phyloP scores from a whole-genome alignment of 148 eudicot genomes.

The Polygonum aviculare region DNA sequence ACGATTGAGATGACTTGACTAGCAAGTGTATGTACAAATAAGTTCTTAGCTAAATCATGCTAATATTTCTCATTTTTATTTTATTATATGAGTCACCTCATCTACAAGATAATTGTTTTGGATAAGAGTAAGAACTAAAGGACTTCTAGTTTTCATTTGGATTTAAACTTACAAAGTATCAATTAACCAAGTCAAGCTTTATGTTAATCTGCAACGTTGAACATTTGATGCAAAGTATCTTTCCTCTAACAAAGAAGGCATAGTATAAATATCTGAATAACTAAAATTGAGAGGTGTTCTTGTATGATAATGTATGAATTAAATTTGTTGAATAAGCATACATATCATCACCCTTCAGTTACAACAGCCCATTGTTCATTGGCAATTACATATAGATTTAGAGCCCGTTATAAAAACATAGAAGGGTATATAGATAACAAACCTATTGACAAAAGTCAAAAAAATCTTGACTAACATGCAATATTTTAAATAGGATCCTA shows the following conservation, averaged over 20 bases:
- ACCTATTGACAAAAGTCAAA: background rate
- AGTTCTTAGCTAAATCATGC: background rate
- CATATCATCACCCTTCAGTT: background rate
- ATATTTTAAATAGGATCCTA: background rate
- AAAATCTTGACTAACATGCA: background rate
- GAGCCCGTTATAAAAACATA: background rate
- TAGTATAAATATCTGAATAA: background rate
- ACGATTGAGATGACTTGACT: background rate
- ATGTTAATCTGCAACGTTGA: background rate
- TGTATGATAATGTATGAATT: background rate
- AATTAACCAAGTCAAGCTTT: background rate
- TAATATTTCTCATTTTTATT: background rate
- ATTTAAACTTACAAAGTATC: background rate
- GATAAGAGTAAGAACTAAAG: background rate
- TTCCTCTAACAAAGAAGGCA: background rate
- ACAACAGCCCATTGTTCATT: background rate
- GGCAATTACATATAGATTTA: background rate
- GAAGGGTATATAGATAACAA: background rate
- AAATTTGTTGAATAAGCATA: background rate
- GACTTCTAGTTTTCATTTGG: background rate
- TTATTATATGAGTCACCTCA: background rate
- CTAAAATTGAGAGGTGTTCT: background rate
- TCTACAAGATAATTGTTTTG: background rate
- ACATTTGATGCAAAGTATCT: background rate
- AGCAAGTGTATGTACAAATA: background rate